Evolutionary conservation across 2,329 filamentous ascomycete genomes (phyloP), one percentile per base, ranked within the genome.

Genomic region (Aureobasidium sp.): DNA sequence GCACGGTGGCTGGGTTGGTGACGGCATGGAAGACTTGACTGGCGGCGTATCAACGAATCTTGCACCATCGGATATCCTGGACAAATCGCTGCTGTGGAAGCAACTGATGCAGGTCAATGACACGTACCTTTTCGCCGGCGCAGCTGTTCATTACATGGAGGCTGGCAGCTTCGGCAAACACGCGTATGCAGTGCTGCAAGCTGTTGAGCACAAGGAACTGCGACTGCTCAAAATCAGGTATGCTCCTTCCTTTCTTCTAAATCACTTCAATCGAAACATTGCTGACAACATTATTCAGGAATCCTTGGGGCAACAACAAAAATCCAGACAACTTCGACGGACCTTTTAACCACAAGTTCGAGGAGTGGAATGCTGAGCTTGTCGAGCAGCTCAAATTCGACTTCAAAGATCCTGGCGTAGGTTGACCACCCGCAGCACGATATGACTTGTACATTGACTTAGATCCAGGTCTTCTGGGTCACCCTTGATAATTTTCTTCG

Each of bases 291-390:
- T 44, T 1, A 23, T 3, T 9, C 27, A 56, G 52, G 66, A 94
- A 94, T 67, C 90, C 90, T 0, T 94, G 89, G 90, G 90, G 90
- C 1, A 85, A 66, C 84, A 83, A 36, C 90, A 91, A 73, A 94
- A 90, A 56, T 17, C 41, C 52, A 12, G 52, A 56, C 8, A 15
- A 32, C 17, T 23, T 56, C 89, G 88, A 84, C 34, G 90, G 90
- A 1, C 80, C 88, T 1, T 94, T 90, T 89, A 87, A 84, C 41
- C 57, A 60, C 46, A 60, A 60, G 8, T 90, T 87, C 7, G 88
- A 90, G 68, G 87, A 93, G 73, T 95, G 90, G 90, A 93, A 88
- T 0, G 80, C 88, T 0, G 86, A 91, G 67, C 90, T 87, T 83
- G 85, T 93, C 74, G 76, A 85, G 64, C 85, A 87, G 68, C 80